phyloP scores from a whole-genome alignment of 805 yeast genomes.

The Saccharomycopsis fermentans region DNA sequence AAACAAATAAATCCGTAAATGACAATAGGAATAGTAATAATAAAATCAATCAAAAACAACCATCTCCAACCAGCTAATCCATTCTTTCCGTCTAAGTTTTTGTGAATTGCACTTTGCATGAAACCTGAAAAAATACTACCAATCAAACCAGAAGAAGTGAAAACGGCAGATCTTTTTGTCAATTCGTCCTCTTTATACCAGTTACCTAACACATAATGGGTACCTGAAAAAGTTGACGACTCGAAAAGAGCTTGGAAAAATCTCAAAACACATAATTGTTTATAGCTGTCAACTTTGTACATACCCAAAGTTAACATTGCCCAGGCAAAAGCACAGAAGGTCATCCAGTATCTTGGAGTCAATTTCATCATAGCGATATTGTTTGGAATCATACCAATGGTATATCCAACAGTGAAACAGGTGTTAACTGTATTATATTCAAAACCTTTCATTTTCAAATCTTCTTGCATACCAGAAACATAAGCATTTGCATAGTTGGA shows the following conservation, averaged over 20 bases:
- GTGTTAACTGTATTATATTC: constrained; percentile 44
- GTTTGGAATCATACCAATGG: constrained; percentile 52
- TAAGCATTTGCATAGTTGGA: constrained; percentile 48
- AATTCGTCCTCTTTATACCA: constrained; percentile 43
- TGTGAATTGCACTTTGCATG: constrained; percentile 47
- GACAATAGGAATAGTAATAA: constrained; percentile 48
- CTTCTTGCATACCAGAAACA: constrained; percentile 60
- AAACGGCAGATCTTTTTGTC: constrained; percentile 42
- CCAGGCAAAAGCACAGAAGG: constrained; percentile 47
- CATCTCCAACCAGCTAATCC: constrained; percentile 58
- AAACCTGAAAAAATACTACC: constrained; percentile 47
- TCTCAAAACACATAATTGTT: constrained; percentile 45
- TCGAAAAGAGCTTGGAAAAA: constrained; percentile 56
- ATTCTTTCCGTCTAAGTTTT: constrained; percentile 34
- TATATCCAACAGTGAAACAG: constrained; percentile 50
- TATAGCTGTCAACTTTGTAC: constrained; percentile 36
- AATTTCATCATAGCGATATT: constrained; percentile 41
- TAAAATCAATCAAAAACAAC: constrained; percentile 55
- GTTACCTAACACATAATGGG: constrained; percentile 43
- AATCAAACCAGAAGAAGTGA: constrained; percentile 43
- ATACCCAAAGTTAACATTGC: constrained; percentile 43
- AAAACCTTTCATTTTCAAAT: constrained; percentile 36
- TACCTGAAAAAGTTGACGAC: constrained; percentile 44
- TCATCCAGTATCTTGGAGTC: constrained; percentile 48
- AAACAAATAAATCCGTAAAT: constrained; percentile 36